Percentiles rank a stretch among this genome's conserved stretches.
These are phyloP conservation scores for Candida hispaniensis DNA, from an alignment of 805 yeast species.

Conservation along the genomic window DNA sequence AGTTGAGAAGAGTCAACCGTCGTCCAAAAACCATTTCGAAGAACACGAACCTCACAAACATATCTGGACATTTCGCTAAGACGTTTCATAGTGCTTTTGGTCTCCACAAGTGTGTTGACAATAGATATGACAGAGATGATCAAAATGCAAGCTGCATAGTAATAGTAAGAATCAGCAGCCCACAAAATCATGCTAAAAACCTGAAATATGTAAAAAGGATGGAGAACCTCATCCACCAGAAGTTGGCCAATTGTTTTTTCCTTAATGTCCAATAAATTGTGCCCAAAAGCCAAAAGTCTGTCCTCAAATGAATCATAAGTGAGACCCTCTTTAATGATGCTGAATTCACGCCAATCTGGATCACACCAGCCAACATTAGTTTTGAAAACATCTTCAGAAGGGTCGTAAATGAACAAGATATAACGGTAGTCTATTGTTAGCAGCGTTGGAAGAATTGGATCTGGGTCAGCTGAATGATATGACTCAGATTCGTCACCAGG, in stretches of 20 bases:
- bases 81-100: constrained; percentile 60
- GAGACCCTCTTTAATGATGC: constrained; percentile 49
- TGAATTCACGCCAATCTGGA: constrained; percentile 55
- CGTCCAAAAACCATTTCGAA: constrained; percentile 90
- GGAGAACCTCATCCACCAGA: constrained; percentile 76
- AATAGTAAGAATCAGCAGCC: constrained; percentile 86
- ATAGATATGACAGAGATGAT: constrained; percentile 75
- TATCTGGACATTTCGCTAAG: constrained; percentile 63
- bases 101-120: constrained; percentile 73
- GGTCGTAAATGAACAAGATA: constrained; percentile 71
- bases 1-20: constrained; percentile 63
- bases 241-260: constrained; percentile 58
- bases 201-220: constrained; percentile 93
- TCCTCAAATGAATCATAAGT: constrained; percentile 58
- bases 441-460: constrained; percentile 60
- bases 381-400: constrained; percentile 74
- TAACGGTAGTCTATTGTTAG: constrained; percentile 74
- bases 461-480: constrained; percentile 30
- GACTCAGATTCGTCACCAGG: constrained; percentile 16
- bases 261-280: constrained; percentile 61
- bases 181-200: constrained; percentile 83
- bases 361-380: constrained; percentile 86
- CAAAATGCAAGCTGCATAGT: constrained; percentile 88
- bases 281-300: constrained; percentile 64
- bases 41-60: constrained; percentile 74